Evolutionary conservation across 2,329 filamentous ascomycete genomes (phyloP).

Genomic region (Apiospora aurea): DNA sequence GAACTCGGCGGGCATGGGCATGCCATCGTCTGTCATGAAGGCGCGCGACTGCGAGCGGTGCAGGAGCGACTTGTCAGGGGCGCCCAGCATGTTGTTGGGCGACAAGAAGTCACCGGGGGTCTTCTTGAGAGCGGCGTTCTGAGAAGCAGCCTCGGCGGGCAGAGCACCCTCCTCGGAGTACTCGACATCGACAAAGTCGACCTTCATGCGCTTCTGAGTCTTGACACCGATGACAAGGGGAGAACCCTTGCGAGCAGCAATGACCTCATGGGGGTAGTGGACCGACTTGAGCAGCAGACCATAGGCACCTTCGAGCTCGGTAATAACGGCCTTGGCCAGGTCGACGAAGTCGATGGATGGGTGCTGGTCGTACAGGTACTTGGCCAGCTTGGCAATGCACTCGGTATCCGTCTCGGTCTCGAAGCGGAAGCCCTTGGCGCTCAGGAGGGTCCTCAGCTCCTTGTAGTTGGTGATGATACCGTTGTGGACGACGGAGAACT

Average conservation of each 20-base stretch:
- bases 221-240: constrained; percentile 96
- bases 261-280: constrained; percentile 97
- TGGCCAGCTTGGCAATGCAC: constrained; percentile 98
- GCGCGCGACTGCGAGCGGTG: constrained; percentile 98
- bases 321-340: constrained; percentile 96
- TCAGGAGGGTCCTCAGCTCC: constrained; percentile 92
- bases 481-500: constrained; percentile 98
- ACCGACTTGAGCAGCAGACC: constrained; percentile 98
- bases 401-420: constrained; percentile 99
- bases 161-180: constrained; percentile 89
- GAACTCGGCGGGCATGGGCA: constrained; percentile 98
- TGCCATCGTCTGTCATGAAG: constrained; percentile 98
- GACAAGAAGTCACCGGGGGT: constrained; percentile 71
- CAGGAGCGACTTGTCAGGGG: constrained; percentile 95
- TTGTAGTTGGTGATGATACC: constrained; percentile 99
- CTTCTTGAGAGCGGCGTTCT: constrained; percentile 98
- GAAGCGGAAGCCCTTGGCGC: constrained; percentile 95
- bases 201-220: constrained; percentile 99
- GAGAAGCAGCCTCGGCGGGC: constrained; percentile 90
- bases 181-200: constrained; percentile 99
- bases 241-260: constrained; percentile 97
- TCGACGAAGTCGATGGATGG: constrained; percentile 95
- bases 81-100: constrained; percentile 74
- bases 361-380: constrained; percentile 97
- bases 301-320: constrained; percentile 97